Percentiles rank a stretch among this genome's conserved stretches.
Evolutionary conservation across 2,329 filamentous ascomycete genomes (phyloP).

Genomic region (Sarocladium strictum): DNA sequence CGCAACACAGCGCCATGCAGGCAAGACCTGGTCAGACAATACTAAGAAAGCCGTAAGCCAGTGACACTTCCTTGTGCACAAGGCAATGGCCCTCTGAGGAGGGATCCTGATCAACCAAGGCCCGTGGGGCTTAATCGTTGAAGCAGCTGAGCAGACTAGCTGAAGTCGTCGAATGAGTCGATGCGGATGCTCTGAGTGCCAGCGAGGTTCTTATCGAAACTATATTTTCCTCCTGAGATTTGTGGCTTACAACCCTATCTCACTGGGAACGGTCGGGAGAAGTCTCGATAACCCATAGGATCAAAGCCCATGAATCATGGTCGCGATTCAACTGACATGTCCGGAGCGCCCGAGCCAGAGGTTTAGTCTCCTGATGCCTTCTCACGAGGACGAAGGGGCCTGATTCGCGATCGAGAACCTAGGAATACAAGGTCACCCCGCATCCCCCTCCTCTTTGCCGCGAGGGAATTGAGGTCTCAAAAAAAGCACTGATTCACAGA

Average conservation of each 20-base stretch:
- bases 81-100: no score
- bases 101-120: no score
- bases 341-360: no score
- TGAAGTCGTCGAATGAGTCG: no score
- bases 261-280: background rate
- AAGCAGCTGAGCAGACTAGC: no score
- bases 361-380: background rate
- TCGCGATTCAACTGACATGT: no score
- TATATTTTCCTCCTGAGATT: background rate
- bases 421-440: background rate
- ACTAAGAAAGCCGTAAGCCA: background rate
- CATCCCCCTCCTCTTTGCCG: background rate
- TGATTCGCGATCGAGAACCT: background rate
- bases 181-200: no score
- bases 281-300: background rate
- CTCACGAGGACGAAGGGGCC: background rate
- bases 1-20: slow-evolving; percentile 1
- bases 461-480: background rate
- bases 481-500: background rate
- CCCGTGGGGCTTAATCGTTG: no score
- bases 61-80: no score
- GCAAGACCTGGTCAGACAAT: background rate
- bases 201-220: no score
- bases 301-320: no score
- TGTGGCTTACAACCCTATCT: background rate